A percentile compares a stretch with the other conserved stretches of the same genome.
Evolutionary conservation across 2,329 filamentous ascomycete genomes (phyloP).

Genomic region (Cladorrhinum sp.): DNA sequence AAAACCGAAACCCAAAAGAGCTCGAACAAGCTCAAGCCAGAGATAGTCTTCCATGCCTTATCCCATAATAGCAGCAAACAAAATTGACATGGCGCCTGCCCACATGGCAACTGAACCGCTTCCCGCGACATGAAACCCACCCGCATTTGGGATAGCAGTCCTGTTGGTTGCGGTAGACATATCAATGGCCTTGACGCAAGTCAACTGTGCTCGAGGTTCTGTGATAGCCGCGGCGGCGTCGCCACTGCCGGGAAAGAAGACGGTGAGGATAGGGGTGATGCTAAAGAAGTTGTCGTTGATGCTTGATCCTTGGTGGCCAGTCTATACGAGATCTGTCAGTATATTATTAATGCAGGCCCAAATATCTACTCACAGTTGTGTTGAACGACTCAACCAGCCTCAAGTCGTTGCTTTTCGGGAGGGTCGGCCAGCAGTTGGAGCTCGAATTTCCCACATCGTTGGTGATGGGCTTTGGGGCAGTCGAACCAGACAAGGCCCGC

Average conservation of each 20-base stretch:
- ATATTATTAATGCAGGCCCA: not conserved
- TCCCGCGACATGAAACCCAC: not conserved
- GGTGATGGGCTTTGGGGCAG: slow-evolving; percentile 3
- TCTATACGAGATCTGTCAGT: not conserved
- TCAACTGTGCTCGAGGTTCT: slow-evolving; percentile 8
- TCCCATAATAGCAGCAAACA: not conserved
- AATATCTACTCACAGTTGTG: not conserved
- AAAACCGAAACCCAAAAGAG: no score
- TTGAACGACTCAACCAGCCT: not conserved
- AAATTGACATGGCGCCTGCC: not conserved
- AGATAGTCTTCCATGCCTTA: no score
- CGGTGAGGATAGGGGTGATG: slow-evolving; percentile 13
- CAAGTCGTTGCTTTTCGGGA: slow-evolving; percentile 10
- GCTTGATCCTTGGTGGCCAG: no score
- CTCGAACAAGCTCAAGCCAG: no score
- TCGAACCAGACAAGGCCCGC: not conserved
- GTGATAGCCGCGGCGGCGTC: not conserved
- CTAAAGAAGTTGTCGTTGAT: no score
- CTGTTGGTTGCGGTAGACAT: slow-evolving; percentile 11
- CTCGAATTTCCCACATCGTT: slow-evolving; percentile 3
- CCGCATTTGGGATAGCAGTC: not conserved
- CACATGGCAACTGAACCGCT: not conserved
- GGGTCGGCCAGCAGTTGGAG: slow-evolving; percentile 15
- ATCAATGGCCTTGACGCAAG: slow-evolving; percentile 11
- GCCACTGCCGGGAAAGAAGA: slow-evolving; percentile 9